Base-by-base conservation (phyloP, 768 basidiomycete genomes). In the Guyanaporus albipodus region DNA sequence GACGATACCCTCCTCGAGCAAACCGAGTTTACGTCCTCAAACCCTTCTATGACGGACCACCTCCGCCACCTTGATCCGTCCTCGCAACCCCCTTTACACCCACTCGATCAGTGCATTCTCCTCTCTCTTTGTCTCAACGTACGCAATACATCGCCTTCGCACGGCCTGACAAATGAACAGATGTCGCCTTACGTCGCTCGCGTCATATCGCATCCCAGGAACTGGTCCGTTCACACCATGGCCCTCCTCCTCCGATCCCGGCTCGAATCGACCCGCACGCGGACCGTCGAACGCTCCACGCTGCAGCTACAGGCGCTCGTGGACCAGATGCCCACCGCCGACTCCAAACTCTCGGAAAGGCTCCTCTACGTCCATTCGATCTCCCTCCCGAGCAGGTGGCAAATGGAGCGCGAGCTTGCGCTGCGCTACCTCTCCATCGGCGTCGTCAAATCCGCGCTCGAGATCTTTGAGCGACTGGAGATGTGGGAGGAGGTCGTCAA, bases 401-500 rank as follows among this genome's bases (percentile, higher is more conserved):
- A 90, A 59, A 77, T 97, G 73, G 91, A 97, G 62, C 77, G 79
- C 33, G 96, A 99, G 66, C 76, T 99, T 19, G 96, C 92, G 1
- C 66, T 76, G 55, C 79, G 91, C 43, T 93, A 87, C 69, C 70
- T 93, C 54, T 76, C 80, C 36, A 73, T 98, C 39, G 96, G 96
- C 14, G 91, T 95, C 46, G 75, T 88, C 49, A 84, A 84, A 55
- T 92, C 89, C 5, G 94, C 96, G 0, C 72, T 98, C 39, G 94
- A 88, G 64, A 94, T 97, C 45, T 98, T 92, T 61, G 87, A 91
- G 68, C 78, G 90, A 28, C 73, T 97, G 50, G 93, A 98, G 70
- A 92, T 97, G 92, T 99, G 94, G 94, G 96, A 96, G 69, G 91
- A 97, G 53, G 93, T 90, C 8, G 91, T 92, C 34, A 75, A 78